Base-by-base conservation (phyloP, 2,329 filamentous ascomycete genomes). In the Sarocladium brachiariae region DNA sequence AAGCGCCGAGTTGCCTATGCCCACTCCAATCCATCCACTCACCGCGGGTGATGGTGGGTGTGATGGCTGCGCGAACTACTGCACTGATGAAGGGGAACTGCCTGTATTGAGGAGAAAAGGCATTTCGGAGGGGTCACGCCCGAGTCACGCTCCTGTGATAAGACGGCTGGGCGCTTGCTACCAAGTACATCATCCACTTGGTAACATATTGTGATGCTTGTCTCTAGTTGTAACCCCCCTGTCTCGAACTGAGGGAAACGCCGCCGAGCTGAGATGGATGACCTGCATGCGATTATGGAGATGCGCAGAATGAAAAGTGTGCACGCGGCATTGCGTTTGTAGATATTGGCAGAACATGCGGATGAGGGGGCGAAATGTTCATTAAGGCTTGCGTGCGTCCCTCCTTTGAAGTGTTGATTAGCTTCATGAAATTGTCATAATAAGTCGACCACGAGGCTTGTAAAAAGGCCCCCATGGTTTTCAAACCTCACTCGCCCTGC, bases 131-230 rank as follows among this genome's bases (percentile, higher is more conserved):
- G 43, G 4, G 27, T 33, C 25, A n/a, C 33, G 11, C 8, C 43
- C 25, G 43, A 47, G 43, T 47, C 43, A 47, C 43, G 43, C 43
- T 47, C 43, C 16, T 16, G 43, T 45, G 39, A 45, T 23, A n/a
- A 14, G 39, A 45, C 39, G 43, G 25, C 43, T 47, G 7, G 43
- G 43, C 43, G 43, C 43, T 47, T 47, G 39, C 18, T 24, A 21
- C 18, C 4, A n/a, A n/a, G n/a, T n/a, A n/a, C n/a, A n/a, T n/a
- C n/a, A n/a, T n/a, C n/a, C n/a, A n/a, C n/a, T n/a, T n/a, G n/a
- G n/a, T n/a, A n/a, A n/a, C n/a, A n/a, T n/a, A 7, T 14, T 18
- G 13, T 25, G 39, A 21, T 19, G 21, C 10, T 13, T 45, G 39
- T 45, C 39, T 45, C 39, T 25, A 9, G 21, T n/a, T 45, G 25